A percentile compares a stretch with the other conserved stretches of the same genome.
Evolutionary conservation across 176 grass and related monocot species (phyloP).

Genomic region (bread wheat (Triticum aestivum)): IWGSC_CS_RefSeq_v2.1 NC_057808.1:60678921-60679420

Average conservation of each 20-base stretch:
- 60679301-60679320: neutral
- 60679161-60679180: conserved; percentile 40
- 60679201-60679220: conserved; percentile 10
- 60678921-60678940: conserved; percentile 79
- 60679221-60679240: conserved; percentile 15
- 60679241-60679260: conserved; percentile 49
- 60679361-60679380: neutral
- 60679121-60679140: conserved; percentile 50
- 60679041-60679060: conserved; percentile 81
- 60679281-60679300: neutral
- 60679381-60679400: conserved; percentile 6
- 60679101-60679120: conserved; percentile 90
- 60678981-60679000: conserved; percentile 78
- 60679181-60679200: neutral
- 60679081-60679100: conserved; percentile 92
- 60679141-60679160: neutral
- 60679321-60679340: neutral
- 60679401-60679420: neutral
- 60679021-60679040: conserved; percentile 86
- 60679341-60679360: neutral
- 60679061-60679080: conserved; percentile 62
- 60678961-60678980: conserved; percentile 60
- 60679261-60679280: neutral
- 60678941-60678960: conserved; percentile 80
- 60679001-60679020: conserved; percentile 67